A percentile compares a stretch with the other conserved stretches of the same genome.
Evolutionary conservation across 2,329 filamentous ascomycete species (phyloP).

Genomic region (Fonsecaea multimorphosa): DNA sequence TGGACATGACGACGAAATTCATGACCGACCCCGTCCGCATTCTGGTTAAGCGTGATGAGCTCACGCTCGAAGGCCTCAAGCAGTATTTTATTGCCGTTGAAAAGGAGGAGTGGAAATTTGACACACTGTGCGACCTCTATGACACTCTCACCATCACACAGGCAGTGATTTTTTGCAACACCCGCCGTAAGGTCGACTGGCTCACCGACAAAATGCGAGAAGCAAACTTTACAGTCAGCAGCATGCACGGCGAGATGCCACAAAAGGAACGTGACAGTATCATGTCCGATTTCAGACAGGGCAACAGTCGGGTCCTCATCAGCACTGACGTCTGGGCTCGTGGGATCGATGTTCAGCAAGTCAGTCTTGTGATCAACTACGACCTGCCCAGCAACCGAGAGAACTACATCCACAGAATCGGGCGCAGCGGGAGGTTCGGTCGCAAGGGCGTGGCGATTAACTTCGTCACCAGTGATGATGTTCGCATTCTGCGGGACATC

Average conservation of each 20-base stretch:
- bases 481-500: slow-evolving; percentile 95
- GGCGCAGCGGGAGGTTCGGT: slow-evolving; percentile 91
- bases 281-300: slow-evolving; percentile 98
- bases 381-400: slow-evolving; percentile 97
- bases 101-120: slow-evolving; percentile 99
- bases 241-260: slow-evolving; percentile 99
- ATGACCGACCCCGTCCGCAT: slow-evolving; percentile 98
- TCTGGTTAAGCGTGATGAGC: slow-evolving; percentile 96
- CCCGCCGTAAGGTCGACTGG: slow-evolving; percentile 98
- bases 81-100: slow-evolving; percentile 99
- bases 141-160: slow-evolving; percentile 98
- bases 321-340: slow-evolving; percentile 98
- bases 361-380: slow-evolving; percentile 98
- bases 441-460: slow-evolving; percentile 99
- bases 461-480: slow-evolving; percentile 97
- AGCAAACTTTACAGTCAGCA: slow-evolving; percentile 96
- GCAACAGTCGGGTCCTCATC: slow-evolving; percentile 93
- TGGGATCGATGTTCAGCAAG: slow-evolving; percentile 98
- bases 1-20: slow-evolving; percentile 99
- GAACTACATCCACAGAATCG: slow-evolving; percentile 99
- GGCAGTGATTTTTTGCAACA: slow-evolving; percentile 99
- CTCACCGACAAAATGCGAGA: slow-evolving; percentile 99
- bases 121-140: slow-evolving; percentile 97
- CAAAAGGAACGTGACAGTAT: slow-evolving; percentile 98
- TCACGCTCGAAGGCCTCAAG: slow-evolving; percentile 96